phyloP scores from a whole-genome alignment of 2,329 filamentous ascomycete species.

The Cladobotryum mycophilum region DNA sequence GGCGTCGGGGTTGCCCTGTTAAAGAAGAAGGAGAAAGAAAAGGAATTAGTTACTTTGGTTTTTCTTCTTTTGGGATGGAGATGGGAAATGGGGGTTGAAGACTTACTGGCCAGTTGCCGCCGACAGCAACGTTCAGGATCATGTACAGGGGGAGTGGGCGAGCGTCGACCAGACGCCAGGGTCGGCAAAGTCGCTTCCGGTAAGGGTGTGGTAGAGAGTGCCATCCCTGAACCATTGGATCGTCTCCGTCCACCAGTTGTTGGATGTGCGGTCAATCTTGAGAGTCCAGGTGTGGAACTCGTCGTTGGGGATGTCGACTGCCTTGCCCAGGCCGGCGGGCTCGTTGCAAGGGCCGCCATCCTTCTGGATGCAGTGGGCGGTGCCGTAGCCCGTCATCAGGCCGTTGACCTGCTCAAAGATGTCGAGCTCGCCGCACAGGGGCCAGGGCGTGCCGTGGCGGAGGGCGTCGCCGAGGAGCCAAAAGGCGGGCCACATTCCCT shows the following conservation, averaged over 20 bases:
- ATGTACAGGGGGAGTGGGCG: slow-evolving; percentile 37
- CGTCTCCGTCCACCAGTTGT: slow-evolving; percentile 39
- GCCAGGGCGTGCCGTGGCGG: slow-evolving; percentile 41
- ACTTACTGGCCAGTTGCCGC: slow-evolving; percentile 37
- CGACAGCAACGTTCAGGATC: slow-evolving; percentile 44
- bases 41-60: background rate
- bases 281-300: slow-evolving; percentile 45
- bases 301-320: slow-evolving; percentile 36
- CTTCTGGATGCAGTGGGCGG: slow-evolving; percentile 39
- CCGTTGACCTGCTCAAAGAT: slow-evolving; percentile 46
- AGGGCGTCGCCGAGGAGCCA: slow-evolving; percentile 45
- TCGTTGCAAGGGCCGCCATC: slow-evolving; percentile 44
- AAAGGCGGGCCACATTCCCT: slow-evolving; percentile 49
- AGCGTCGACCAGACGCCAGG: slow-evolving; percentile 38
- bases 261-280: slow-evolving; percentile 38
- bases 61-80: background rate
- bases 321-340: slow-evolving; percentile 32
- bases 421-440: slow-evolving; percentile 45
- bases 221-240: slow-evolving; percentile 46
- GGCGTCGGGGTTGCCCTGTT: slow-evolving; percentile 27
- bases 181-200: slow-evolving; percentile 35
- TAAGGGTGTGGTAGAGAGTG: slow-evolving; percentile 35
- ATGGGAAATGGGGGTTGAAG: too few relatives aligned
- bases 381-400: slow-evolving; percentile 38
- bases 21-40: background rate